Base-by-base conservation (phyloP, 2,329 filamentous ascomycete species). In the Ophiostoma fasciatum region DNA sequence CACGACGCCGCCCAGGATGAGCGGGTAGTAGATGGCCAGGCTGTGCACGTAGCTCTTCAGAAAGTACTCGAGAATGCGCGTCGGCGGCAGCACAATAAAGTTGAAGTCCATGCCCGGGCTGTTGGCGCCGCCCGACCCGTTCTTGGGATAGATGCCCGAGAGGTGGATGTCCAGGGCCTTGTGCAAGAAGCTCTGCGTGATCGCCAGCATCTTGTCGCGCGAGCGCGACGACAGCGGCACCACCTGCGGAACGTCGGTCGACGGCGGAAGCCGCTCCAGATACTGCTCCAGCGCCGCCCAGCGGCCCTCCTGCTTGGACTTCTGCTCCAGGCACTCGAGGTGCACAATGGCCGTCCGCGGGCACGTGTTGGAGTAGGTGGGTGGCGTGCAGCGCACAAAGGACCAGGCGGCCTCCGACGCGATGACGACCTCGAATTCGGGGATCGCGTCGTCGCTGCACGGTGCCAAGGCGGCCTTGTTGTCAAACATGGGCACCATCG, bases 101-200 rank as follows among this genome's bases (percentile, higher is more conserved):
- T 71, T 73, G 34, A 73, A 71, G 35, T 66, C 57, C 1, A 33
- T 23, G 0, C 33, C 36, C 1, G 40, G 40, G 23, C 42, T 44
- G 14, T 62, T 58, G 4, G 68, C 63, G 22, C 49, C 29, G 20
- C 62, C 59, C 7, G 66, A 61, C 27, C 49, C 38, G 19, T 18
- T 33, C 35, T 42, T 44, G 17, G 37, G 37, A 7, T 36, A 34
- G 36, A 59, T 49, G 19, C 66, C 63, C 18, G 71, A 63, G 31
- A 68, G 66, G 51, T 81, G 76, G 29, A 77, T 78, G 12, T 79
- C 73, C 4, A 81, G 63, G 2, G 78, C 78, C 48, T 78, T 81
- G 54, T 79, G 73, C 8, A 82, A 57, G 50, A 80, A 81, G 28
- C 64, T 71, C 50, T 81, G 77, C 0, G 75, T 79, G 42, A 81